A percentile compares a stretch with the other conserved stretches of the same genome.
phyloP scores from a whole-genome alignment of 208 protist genomes.

The Spongospora subterranea region DNA sequence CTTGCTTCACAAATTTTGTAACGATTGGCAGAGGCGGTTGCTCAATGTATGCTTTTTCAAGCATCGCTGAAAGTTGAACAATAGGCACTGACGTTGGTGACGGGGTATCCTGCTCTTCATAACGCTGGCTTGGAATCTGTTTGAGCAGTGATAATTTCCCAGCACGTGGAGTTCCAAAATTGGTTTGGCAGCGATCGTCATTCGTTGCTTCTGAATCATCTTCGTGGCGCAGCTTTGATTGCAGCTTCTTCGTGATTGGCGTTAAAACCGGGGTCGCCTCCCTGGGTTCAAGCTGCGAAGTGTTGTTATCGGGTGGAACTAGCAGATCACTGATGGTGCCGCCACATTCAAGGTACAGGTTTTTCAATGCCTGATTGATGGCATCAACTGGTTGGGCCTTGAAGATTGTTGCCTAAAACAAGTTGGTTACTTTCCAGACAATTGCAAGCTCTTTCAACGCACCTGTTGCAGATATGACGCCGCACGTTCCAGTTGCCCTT shows the following conservation, averaged over 20 bases:
- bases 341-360: conserved; percentile 31
- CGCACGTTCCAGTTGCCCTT: neutral
- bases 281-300: neutral
- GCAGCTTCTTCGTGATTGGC: neutral
- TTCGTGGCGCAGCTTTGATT: neutral
- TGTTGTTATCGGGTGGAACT: neutral
- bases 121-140: neutral
- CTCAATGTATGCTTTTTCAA: conserved; percentile 3
- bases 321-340: conserved; percentile 3
- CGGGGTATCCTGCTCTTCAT: conserved; percentile 1
- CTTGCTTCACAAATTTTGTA: neutral
- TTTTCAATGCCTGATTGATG: conserved; percentile 11
- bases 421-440: neutral
- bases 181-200: no score
- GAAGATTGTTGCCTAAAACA: neutral
- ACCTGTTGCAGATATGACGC: conserved; percentile 27
- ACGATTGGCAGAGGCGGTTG: neutral
- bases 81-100: conserved; percentile 3
- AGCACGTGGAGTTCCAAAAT: conserved; percentile 6
- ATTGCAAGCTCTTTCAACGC: neutral
- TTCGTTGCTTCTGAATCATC: neutral
- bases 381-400: neutral
- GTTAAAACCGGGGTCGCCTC: neutral
- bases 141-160: neutral
- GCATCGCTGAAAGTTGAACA: neutral